phyloP scores from a whole-genome alignment of 192 early-diverging fungal genomes.

The Gryganskiella cystojenkinii region DNA sequence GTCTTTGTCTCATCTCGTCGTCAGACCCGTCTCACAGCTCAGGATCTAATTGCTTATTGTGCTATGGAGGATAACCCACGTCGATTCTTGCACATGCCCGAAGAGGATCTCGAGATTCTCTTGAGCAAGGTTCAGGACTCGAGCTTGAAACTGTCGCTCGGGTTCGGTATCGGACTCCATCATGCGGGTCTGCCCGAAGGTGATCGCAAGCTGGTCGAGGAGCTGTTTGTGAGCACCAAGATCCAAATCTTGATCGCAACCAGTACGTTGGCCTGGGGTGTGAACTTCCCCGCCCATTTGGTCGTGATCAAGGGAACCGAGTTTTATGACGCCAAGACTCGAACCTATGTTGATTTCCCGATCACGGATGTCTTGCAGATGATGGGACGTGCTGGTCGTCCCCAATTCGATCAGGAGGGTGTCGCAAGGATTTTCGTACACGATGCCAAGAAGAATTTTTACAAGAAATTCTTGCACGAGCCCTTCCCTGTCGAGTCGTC shows the following conservation, averaged over 20 bases:
- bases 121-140: conserved; percentile 83
- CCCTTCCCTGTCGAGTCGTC: conserved; percentile 93
- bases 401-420: conserved; percentile 95
- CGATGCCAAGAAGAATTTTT: conserved; percentile 98
- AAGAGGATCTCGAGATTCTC: conserved; percentile 81
- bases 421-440: conserved; percentile 94
- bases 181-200: conserved; percentile 93
- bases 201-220: conserved; percentile 90
- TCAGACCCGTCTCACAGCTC: conserved; percentile 96
- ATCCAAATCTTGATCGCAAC: conserved; percentile 98
- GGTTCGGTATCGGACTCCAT: conserved; percentile 97
- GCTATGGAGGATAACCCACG: conserved; percentile 93
- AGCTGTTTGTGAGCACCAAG: conserved; percentile 93
- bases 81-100: conserved; percentile 88
- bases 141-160: conserved; percentile 79
- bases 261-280: conserved; percentile 97
- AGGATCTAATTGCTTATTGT: conserved; percentile 94
- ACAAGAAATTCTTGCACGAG: conserved; percentile 97
- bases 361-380: conserved; percentile 99
- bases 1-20: conserved; percentile 98
- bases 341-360: conserved; percentile 95
- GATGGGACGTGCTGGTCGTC: conserved; percentile 98
- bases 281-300: conserved; percentile 97
- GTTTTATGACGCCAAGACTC: conserved; percentile 91
- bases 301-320: conserved; percentile 99